phyloP scores from a whole-genome alignment of 2,329 filamentous ascomycete species.

The Colletotrichum sp. region DNA sequence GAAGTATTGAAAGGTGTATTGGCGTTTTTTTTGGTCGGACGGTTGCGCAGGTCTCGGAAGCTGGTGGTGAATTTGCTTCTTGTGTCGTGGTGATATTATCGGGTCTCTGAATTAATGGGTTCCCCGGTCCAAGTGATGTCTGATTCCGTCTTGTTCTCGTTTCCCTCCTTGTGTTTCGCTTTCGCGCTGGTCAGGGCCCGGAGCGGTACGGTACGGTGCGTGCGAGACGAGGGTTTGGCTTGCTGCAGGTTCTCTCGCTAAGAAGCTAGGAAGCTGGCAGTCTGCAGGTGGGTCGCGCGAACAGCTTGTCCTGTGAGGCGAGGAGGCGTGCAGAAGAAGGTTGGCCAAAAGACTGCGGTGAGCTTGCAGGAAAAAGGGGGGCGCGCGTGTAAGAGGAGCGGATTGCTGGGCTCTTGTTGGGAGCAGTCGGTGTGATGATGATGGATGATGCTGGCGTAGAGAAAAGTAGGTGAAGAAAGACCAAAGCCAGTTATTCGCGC shows the following conservation, averaged over 20 bases:
- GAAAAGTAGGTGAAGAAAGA: not conserved
- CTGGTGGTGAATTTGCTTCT: not conserved
- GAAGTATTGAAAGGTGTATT: not conserved
- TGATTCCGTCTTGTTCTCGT: not conserved
- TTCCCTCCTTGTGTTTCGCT: not conserved
- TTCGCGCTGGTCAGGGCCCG: not conserved
- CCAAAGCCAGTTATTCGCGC: not conserved
- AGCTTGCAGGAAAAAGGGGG: constrained; percentile 17
- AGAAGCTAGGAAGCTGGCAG: constrained; percentile 4
- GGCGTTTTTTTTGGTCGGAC: not conserved
- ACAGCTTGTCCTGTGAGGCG: not conserved
- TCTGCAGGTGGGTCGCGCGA: constrained; percentile 8
- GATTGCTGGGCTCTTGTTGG: not conserved
- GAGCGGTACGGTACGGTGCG: not conserved
- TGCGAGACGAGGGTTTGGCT: constrained; percentile 6
- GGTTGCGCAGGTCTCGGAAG: constrained; percentile 25
- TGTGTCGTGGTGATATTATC: constrained; percentile 16
- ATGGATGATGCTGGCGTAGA: not conserved
- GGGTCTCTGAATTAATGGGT: constrained; percentile 16
- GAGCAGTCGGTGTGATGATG: not conserved
- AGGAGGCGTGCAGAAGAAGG: not conserved
- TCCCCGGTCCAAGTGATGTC: not conserved
- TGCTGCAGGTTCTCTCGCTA: constrained; percentile 18
- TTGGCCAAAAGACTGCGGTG: constrained; percentile 10
- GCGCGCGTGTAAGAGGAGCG: not conserved